Percentiles rank a stretch among this genome's conserved stretches.
Evolutionary conservation across 2,329 filamentous ascomycete species (phyloP).

Genomic region (Verticillium longisporum): DNA sequence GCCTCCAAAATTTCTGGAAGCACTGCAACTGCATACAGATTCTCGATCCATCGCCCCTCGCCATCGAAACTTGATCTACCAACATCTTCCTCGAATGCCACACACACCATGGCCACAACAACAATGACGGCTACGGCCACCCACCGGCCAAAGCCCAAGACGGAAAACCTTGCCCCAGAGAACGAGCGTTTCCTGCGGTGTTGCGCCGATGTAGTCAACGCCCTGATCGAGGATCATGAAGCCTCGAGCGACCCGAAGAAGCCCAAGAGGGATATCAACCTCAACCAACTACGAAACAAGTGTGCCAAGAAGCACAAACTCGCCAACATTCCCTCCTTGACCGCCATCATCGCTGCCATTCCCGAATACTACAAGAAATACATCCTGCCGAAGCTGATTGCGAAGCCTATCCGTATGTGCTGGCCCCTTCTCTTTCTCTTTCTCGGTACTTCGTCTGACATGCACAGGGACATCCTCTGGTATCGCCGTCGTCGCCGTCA

Average conservation of each 20-base stretch:
- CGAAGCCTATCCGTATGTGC: slow-evolving; percentile 80
- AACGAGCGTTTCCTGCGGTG: slow-evolving; percentile 91
- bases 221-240: slow-evolving; percentile 91
- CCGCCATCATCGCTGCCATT: slow-evolving; percentile 94
- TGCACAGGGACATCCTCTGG: slow-evolving; percentile 79
- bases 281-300: slow-evolving; percentile 81
- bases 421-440: neutral
- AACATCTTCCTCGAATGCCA: no score
- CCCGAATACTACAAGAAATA: slow-evolving; percentile 99
- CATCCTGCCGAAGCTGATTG: slow-evolving; percentile 90
- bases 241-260: slow-evolving; percentile 65
- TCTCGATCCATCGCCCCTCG: neutral
- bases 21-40: neutral
- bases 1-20: neutral
- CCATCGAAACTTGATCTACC: no score
- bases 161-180: slow-evolving; percentile 74
- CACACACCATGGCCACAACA: slow-evolving; percentile 30
- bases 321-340: slow-evolving; percentile 81
- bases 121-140: slow-evolving; percentile 61
- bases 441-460: neutral
- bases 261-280: slow-evolving; percentile 79
- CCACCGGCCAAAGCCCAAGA: slow-evolving; percentile 61
- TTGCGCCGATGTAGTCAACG: slow-evolving; percentile 91
- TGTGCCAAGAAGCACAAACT: slow-evolving; percentile 90
- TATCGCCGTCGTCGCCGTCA: slow-evolving; percentile 96